Percentiles rank a stretch among this genome's conserved stretches.
phyloP scores from a whole-genome alignment of 345 rosid species.

The Bretschneidera sinensis region DNA sequence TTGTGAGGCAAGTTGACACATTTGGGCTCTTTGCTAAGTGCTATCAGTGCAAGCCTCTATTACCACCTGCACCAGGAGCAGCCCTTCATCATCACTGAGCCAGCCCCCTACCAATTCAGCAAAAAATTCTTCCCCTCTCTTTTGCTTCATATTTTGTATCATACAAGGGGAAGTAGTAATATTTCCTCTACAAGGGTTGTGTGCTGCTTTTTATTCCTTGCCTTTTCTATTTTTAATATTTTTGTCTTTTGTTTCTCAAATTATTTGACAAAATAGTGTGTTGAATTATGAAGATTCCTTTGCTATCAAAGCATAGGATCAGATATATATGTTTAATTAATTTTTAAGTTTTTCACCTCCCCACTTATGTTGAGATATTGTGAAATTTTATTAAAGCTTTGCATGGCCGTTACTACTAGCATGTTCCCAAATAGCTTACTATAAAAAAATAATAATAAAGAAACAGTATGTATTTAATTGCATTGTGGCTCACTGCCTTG shows the following conservation, averaged over 20 bases:
- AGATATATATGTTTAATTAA: too few species aligned
- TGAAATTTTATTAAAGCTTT: too few species aligned
- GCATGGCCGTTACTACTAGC: too few species aligned
- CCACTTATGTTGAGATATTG: too few species aligned
- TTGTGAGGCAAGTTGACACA: conserved; percentile 74
- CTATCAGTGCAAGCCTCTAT: conserved; percentile 88
- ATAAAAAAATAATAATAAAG: too few species aligned
- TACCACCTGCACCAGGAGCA: conserved; percentile 31
- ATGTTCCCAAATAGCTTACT: too few species aligned
- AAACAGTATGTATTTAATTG: too few species aligned
- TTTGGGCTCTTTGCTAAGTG: conserved; percentile 97
- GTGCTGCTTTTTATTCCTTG: conserved; percentile 46
- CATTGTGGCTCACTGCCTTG: too few species aligned
- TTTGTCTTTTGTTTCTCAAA: conserved; percentile 19
- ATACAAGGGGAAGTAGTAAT: conserved; percentile 44
- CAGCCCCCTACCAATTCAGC: background rate
- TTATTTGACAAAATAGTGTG: conserved; percentile 48
- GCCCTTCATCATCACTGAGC: conserved; percentile 39
- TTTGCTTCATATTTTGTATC: conserved; percentile 43
- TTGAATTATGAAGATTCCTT: conserved; percentile 46
- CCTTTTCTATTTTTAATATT: conserved; percentile 8
- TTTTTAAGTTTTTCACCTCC: too few species aligned
- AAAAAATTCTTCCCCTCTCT: conserved; percentile 5
- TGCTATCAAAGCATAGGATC: conserved; percentile 35
- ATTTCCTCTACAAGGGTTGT: conserved; percentile 45